Evolutionary conservation across 2,329 filamentous ascomycete species (phyloP), one percentile per base, ranked within the genome.

Genomic region (Aaosphaeria pasadenensis): DNA sequence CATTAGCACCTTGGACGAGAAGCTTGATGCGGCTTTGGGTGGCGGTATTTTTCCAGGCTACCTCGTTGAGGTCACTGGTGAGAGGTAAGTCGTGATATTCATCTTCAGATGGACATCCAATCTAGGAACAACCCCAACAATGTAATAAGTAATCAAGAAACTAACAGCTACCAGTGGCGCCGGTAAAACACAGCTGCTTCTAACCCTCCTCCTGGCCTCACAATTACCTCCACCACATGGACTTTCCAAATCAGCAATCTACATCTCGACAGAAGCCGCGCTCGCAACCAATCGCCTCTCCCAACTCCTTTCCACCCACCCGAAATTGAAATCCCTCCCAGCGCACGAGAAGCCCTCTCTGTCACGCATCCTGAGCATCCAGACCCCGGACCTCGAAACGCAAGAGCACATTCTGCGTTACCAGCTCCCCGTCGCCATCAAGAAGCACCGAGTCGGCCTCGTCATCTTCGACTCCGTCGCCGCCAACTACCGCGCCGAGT

Each of bases 351-450:
- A 63, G 24, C 85, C 91, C 1, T 88, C 88, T 0, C 78, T 96
- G 5, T 84, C 89, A 67, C 78, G 80, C 55, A 85, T 99, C 54
- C 80, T 91, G 59, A 89, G 87, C 67, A 88, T 94, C 55, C 84
- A 86, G 43, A 91, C 89, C 7, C 88, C 89, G 31, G 91, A 97
- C 66, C 84, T 97, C 47, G 94, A 97, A 71, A 86, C 88, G 0
- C 94, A 99, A 71, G 92, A 97, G 50, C 92, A 97, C 71, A 96
- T 99, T 63, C 77, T 97, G 29, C 85, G 85, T 55, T 97, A 89
- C 71, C 94, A 99, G 69, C 85, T 97, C 5, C 94, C 94, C 1
- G 87, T 96, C 13, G 85, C 91, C 30, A 83, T 96, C 17, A 75
- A 81, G 55, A 83, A 88, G 42, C 84, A 89, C 68, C 80, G 86